A percentile compares a stretch with the other conserved stretches of the same genome.
These are phyloP conservation scores for Fermentozyma sake DNA, from an alignment of 1,139 yeast species.

Conservation along the genomic window DNA sequence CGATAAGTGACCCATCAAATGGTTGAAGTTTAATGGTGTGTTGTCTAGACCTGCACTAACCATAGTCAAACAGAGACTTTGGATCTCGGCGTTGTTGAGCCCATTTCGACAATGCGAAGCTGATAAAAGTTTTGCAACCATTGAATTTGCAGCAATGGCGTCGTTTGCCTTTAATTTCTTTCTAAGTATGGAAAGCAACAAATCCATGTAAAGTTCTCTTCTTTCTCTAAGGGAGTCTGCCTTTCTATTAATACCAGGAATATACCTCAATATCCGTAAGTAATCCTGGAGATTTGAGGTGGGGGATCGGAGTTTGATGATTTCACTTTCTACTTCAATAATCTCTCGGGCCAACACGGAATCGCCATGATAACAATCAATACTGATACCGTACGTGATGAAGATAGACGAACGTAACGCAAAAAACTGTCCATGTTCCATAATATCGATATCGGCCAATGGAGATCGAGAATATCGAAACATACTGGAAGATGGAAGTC, in stretches of 20 bases:
- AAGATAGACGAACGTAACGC: conserved; percentile 54
- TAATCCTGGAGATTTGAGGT: conserved; percentile 60
- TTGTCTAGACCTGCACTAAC: conserved; percentile 79
- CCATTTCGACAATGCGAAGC: conserved; percentile 7
- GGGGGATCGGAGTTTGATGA: conserved; percentile 61
- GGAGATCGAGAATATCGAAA: conserved; percentile 11
- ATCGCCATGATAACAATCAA: conserved; percentile 41
- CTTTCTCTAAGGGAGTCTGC: conserved; percentile 38
- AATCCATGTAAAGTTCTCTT: conserved; percentile 53
- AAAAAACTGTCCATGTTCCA: conserved; percentile 45
- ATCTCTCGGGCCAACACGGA: conserved; percentile 47
- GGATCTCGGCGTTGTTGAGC: conserved; percentile 42
- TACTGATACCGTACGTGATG: conserved; percentile 56
- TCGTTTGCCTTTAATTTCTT: conserved; percentile 9
- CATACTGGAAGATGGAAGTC: conserved; percentile 20
- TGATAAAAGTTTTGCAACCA: conserved; percentile 41
- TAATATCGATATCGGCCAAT: conserved; percentile 35
- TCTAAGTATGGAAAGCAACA: conserved; percentile 19
- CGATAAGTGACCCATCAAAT: conserved; percentile 59
- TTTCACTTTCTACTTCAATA: conserved; percentile 58
- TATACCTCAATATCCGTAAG: conserved; percentile 46
- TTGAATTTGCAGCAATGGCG: conserved; percentile 22
- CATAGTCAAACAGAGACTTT: conserved; percentile 67
- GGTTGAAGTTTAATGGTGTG: conserved; percentile 59
- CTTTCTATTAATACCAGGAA: conserved; percentile 16